Percentiles rank a stretch among this genome's conserved stretches.
These are phyloP conservation scores for Prunus armeniaca DNA, from an alignment of 306 rosid species.

Conservation along the genomic window DNA sequence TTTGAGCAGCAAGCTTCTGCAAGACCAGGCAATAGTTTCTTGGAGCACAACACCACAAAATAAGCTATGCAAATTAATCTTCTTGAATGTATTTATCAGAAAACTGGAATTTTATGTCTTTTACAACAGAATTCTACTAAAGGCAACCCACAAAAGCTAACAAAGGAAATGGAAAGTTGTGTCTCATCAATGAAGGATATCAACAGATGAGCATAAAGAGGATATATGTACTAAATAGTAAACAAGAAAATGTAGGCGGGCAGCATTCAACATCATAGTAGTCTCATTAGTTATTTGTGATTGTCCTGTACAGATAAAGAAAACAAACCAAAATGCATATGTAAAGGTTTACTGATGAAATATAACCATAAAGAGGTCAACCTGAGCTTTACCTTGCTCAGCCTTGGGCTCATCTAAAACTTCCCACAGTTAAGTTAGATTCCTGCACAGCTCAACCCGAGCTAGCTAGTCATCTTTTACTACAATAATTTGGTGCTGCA, in stretches of 20 bases:
- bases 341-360: not conserved
- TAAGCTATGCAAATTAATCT: not conserved
- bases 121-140: not conserved
- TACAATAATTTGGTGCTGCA: not conserved
- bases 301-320: not conserved
- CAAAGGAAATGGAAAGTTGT: not conserved
- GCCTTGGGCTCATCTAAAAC: not conserved
- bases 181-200: not conserved
- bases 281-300: not conserved
- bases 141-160: not conserved
- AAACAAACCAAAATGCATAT: not conserved
- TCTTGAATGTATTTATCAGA: not conserved
- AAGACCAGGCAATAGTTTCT: slow-evolving; percentile 6
- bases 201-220: not conserved
- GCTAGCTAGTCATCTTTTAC: not conserved
- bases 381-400: not conserved
- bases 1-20: slow-evolving; percentile 40
- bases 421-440: not conserved
- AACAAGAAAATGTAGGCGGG: not conserved
- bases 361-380: not conserved
- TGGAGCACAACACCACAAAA: not conserved
- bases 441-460: not conserved
- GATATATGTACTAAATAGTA: not conserved
- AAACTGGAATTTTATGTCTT: not conserved
- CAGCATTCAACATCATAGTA: not conserved